A percentile compares a stretch with the other conserved stretches of the same genome.
phyloP scores from a whole-genome alignment of 2,329 filamentous ascomycete species.

The Beauveria rudraprayagi region DNA sequence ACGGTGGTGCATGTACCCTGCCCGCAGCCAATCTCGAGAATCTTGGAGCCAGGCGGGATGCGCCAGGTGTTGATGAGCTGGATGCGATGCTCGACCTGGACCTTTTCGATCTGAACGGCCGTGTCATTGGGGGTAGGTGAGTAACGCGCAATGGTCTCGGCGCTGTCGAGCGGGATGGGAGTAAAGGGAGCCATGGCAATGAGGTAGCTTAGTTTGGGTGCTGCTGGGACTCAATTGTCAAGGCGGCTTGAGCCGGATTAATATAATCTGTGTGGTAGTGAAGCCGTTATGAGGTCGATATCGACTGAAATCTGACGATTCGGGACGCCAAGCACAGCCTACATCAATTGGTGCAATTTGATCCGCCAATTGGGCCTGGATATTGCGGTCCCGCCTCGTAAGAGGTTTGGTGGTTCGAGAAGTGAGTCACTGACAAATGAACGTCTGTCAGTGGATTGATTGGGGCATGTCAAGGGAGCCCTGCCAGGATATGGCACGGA shows the following conservation, averaged over 20 bases:
- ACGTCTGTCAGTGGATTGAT: not conserved
- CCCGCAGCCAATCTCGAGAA: constrained; percentile 53
- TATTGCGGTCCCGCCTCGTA: not conserved
- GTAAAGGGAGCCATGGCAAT: constrained; percentile 8
- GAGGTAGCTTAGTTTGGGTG: not conserved
- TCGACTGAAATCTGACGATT: constrained; percentile 1
- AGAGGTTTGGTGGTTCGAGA: not conserved
- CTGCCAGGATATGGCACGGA: not conserved
- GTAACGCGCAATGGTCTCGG: constrained; percentile 5
- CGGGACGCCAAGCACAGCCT: not conserved
- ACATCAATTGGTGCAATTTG: not conserved
- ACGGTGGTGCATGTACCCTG: constrained; percentile 50
- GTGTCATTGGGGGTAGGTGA: constrained; percentile 5
- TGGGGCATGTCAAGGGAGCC: not conserved
- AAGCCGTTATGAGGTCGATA: not conserved
- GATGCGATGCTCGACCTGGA: constrained; percentile 28
- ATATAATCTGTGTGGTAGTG: not conserved
- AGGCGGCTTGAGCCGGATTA: not conserved
- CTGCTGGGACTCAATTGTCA: not conserved
- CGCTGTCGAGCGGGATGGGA: constrained; percentile 4
- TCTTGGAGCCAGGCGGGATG: constrained; percentile 29
- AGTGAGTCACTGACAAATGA: not conserved
- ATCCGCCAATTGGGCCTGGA: not conserved
- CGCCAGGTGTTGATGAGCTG: constrained; percentile 27
- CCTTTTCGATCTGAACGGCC: constrained; percentile 15